Evolutionary conservation across 495 filamentous ascomycete genomes (phyloP).

Genomic region (Parathielavia appendiculata): DNA sequence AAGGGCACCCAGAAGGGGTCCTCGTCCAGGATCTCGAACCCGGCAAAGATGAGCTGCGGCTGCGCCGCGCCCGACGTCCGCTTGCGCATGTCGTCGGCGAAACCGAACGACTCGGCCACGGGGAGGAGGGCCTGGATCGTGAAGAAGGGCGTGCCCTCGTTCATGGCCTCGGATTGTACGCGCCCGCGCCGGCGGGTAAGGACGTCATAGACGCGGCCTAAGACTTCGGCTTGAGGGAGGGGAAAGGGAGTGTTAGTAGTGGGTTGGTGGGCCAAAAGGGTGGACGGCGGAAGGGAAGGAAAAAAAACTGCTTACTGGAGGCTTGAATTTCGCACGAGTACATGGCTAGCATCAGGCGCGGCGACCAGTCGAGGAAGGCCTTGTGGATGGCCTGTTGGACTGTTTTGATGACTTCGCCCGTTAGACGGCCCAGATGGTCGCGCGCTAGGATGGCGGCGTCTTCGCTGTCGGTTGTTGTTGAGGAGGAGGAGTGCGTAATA

Average conservation of each 20-base stretch:
- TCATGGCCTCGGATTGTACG: slow-evolving; percentile 84
- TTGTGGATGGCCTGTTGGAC: slow-evolving; percentile 78
- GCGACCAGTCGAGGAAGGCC: slow-evolving; percentile 93
- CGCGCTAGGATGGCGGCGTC: slow-evolving; percentile 54
- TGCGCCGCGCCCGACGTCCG: slow-evolving; percentile 83
- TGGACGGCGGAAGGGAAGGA: background rate
- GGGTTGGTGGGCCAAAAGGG: slow-evolving; percentile 7
- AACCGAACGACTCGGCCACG: slow-evolving; percentile 92
- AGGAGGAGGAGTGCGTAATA: slow-evolving; percentile 34
- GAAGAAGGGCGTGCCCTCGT: slow-evolving; percentile 95
- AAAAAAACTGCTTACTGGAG: slow-evolving; percentile 56
- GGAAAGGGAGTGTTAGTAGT: slow-evolving; percentile 2
- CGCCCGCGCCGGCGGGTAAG: slow-evolving; percentile 85
- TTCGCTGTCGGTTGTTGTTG: slow-evolving; percentile 23
- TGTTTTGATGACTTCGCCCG: slow-evolving; percentile 84
- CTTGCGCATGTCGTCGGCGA: slow-evolving; percentile 92
- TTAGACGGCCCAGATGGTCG: slow-evolving; percentile 72
- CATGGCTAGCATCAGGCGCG: slow-evolving; percentile 92
- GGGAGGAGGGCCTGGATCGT: slow-evolving; percentile 82
- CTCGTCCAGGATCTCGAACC: slow-evolving; percentile 83
- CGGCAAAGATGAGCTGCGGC: slow-evolving; percentile 88
- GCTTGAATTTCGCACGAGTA: slow-evolving; percentile 97
- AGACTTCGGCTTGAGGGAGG: slow-evolving; percentile 67
- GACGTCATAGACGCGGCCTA: slow-evolving; percentile 90
- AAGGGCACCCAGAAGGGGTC: slow-evolving; percentile 98